Evolutionary conservation across 2,329 filamentous ascomycete species (phyloP).

Genomic region (Pseudogymnoascus sp.): DNA sequence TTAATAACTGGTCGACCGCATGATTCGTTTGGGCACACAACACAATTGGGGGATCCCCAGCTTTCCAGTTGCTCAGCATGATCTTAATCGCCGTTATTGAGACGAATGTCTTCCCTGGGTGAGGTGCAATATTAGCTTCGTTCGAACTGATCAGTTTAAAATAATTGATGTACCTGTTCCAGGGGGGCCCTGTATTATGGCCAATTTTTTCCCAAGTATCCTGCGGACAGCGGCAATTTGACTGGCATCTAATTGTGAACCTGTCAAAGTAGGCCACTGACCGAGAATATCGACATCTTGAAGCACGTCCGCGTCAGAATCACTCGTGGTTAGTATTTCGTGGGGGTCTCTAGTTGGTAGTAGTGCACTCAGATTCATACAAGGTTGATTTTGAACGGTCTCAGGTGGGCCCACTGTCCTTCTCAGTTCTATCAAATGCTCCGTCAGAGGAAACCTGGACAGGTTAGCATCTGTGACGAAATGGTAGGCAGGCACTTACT

Average conservation of each 20-base stretch:
- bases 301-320: constrained; percentile 28
- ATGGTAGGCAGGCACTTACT: constrained; percentile 15
- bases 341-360: constrained; percentile 15
- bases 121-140: background rate
- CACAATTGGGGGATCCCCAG: constrained; percentile 59
- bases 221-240: constrained; percentile 60
- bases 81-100: constrained; percentile 64
- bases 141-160: background rate
- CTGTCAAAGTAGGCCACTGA: constrained; percentile 41
- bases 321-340: background rate
- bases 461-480: background rate
- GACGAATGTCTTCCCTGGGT: constrained; percentile 61
- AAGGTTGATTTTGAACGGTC: constrained; percentile 43
- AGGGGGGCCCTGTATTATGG: constrained; percentile 70
- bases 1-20: constrained; percentile 73
- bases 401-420: constrained; percentile 39
- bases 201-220: constrained; percentile 63
- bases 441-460: constrained; percentile 49
- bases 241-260: constrained; percentile 55
- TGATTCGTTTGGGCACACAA: constrained; percentile 86
- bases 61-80: constrained; percentile 50
- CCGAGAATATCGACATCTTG: constrained; percentile 45
- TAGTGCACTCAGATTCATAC: constrained; percentile 41
- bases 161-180: constrained; percentile 45
- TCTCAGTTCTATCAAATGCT: constrained; percentile 49